Evolutionary conservation across 495 filamentous ascomycete genomes (phyloP).

Genomic region (Lophiotrema nucula): DNA sequence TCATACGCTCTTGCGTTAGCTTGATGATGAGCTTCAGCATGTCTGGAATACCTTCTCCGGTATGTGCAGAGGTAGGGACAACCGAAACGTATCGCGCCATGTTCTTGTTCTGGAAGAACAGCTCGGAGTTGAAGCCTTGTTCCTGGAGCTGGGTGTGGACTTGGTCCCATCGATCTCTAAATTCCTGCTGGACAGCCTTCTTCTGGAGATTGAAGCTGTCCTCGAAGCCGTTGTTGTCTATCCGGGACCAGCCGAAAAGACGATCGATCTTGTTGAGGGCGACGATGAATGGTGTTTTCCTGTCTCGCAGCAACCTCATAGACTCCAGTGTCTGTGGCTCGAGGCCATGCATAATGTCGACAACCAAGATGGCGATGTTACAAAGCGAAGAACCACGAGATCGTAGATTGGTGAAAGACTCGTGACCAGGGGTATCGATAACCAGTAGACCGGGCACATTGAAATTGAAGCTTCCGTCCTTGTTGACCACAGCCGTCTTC

Average conservation of each 20-base stretch:
- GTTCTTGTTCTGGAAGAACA: conserved; percentile 97
- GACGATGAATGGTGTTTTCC: conserved; percentile 97
- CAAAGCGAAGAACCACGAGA: conserved; percentile 95
- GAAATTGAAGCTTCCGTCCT: conserved; percentile 87
- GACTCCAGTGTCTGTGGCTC: conserved; percentile 98
- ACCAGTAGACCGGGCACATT: conserved; percentile 96
- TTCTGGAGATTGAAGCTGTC: conserved; percentile 86
- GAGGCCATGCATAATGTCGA: conserved; percentile 99
- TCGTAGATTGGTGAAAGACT: conserved; percentile 97
- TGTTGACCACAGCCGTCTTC: conserved; percentile 92
- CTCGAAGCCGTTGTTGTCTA: conserved; percentile 97
- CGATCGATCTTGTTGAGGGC: conserved; percentile 99
- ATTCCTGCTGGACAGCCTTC: conserved; percentile 93
- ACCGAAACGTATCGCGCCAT: conserved; percentile 91
- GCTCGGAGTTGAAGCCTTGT: conserved; percentile 95
- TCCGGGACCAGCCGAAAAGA: conserved; percentile 96
- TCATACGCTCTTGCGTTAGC: conserved; percentile 97
- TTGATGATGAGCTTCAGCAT: conserved; percentile 94
- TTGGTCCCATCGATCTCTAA: conserved; percentile 82
- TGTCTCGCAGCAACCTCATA: conserved; percentile 87
- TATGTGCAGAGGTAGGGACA: conserved; percentile 95
- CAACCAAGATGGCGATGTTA: conserved; percentile 98
- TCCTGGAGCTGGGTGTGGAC: conserved; percentile 93
- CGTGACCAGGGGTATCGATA: conserved; percentile 99
- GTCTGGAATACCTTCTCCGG: conserved; percentile 97